Percentiles rank a stretch among this genome's conserved stretches.
Conservation (phyloP, 495 filamentous ascomycete species). For the Elasticomyces elasticus region DNA sequence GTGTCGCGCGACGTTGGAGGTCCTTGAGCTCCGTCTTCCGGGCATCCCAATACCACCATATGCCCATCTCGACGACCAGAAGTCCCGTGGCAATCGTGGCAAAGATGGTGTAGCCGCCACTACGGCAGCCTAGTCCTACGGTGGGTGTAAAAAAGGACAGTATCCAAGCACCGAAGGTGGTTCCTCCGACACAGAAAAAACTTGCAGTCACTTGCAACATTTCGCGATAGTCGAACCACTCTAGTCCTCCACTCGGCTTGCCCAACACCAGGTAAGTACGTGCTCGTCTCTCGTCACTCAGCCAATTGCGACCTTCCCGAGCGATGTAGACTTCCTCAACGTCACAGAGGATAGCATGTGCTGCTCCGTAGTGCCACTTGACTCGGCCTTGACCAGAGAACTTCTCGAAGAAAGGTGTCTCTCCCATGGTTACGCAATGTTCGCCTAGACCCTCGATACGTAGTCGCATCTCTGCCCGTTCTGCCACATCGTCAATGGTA, state of each 20-base stretch:
- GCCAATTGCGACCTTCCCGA: conserved; percentile 33
- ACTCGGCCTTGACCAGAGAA: conserved; percentile 42
- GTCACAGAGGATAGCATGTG: conserved; percentile 37
- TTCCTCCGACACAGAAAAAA: conserved; percentile 28
- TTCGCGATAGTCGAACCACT: conserved; percentile 38
- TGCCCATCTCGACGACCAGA: conserved; percentile 32
- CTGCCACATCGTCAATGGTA: conserved; percentile 10
- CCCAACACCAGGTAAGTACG: conserved; percentile 32
- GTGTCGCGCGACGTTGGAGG: conserved; percentile 14
- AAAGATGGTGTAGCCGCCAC: conserved; percentile 40
- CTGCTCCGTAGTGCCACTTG: conserved; percentile 38
- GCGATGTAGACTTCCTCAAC: conserved; percentile 36
- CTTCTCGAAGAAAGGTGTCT: conserved; percentile 25
- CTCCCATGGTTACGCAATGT: conserved; percentile 11
- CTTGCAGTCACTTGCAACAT: conserved; percentile 35
- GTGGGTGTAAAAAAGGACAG: conserved; percentile 39
- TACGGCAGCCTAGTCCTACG: conserved; percentile 42
- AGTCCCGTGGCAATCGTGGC: conserved; percentile 24
- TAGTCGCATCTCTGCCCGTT: conserved; percentile 3
- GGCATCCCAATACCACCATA: conserved; percentile 30
- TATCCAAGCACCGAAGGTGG: conserved; percentile 34
- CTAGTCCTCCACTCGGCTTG: conserved; percentile 24
- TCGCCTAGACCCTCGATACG: conserved; percentile 11
- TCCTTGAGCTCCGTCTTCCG: conserved; percentile 6
- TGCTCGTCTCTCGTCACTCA: conserved; percentile 28